These are phyloP conservation scores for Sarcodon aspratus DNA, from an alignment of 768 basidiomycete genomes.

Conservation along the genomic window DNA sequence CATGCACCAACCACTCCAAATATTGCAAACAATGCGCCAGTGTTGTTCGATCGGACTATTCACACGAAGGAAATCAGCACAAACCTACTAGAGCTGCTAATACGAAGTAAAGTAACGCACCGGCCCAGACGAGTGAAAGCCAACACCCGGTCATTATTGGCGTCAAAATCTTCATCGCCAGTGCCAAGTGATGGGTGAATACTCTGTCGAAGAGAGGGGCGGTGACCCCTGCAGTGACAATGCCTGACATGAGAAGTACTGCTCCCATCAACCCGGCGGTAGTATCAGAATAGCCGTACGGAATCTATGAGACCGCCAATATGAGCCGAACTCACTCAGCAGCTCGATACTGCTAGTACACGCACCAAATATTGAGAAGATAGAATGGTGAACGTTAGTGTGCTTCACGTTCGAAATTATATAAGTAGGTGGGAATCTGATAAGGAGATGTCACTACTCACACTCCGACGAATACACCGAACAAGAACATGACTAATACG, in stretches of 20 bases:
- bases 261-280: slow-evolving; percentile 62
- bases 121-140: slow-evolving; percentile 75
- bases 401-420: slow-evolving; percentile 20
- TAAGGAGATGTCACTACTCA: slow-evolving; percentile 20
- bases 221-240: slow-evolving; percentile 53
- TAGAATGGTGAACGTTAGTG: slow-evolving; percentile 54
- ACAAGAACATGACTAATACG: slow-evolving; percentile 40
- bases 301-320: slow-evolving; percentile 31
- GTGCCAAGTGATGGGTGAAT: slow-evolving; percentile 61
- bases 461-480: slow-evolving; percentile 57
- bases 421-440: not conserved
- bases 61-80: not conserved
- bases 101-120: slow-evolving; percentile 25
- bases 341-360: slow-evolving; percentile 1
- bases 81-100: no score
- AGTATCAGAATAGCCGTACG: slow-evolving; percentile 58
- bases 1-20: slow-evolving; percentile 58
- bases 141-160: slow-evolving; percentile 54
- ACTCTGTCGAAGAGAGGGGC: slow-evolving; percentile 76
- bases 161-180: slow-evolving; percentile 45
- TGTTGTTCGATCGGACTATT: slow-evolving; percentile 51
- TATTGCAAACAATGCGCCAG: slow-evolving; percentile 48
- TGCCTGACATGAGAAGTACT: slow-evolving; percentile 57
- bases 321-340: no score
- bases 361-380: slow-evolving; percentile 59